These are phyloP conservation scores for Eudorina sp. DNA, from an alignment of 139 green algal species.

Conservation along the genomic window DNA sequence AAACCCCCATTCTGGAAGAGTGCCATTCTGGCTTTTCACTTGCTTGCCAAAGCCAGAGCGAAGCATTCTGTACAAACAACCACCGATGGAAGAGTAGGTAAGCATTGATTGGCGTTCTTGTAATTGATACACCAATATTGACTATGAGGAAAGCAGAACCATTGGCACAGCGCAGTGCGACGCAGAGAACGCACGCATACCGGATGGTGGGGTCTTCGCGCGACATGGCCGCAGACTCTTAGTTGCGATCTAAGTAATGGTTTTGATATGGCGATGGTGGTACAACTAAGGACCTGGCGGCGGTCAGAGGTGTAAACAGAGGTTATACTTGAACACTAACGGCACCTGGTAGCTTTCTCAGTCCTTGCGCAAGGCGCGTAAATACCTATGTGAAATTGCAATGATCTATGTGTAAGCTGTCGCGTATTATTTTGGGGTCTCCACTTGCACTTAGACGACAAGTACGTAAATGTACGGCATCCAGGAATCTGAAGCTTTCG, in stretches of 20 bases:
- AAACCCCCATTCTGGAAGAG: constrained; percentile 52
- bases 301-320: neutral
- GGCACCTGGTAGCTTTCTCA: neutral
- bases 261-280: neutral
- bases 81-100: neutral
- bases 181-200: too few species aligned
- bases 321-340: neutral
- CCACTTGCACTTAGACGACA: constrained; percentile 21
- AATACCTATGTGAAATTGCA: neutral
- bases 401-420: neutral
- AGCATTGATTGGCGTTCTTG: neutral
- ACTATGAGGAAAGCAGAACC: too few species aligned
- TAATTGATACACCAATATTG: too few species aligned
- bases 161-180: too few species aligned
- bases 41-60: constrained; percentile 55
- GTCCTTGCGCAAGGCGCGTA: neutral
- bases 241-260: neutral
- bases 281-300: neutral
- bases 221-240: neutral
- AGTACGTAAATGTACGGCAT: too few species aligned
- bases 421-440: neutral
- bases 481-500: too few species aligned
- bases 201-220: constrained; percentile 25
- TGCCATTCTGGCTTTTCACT: constrained; percentile 49
- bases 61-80: constrained; percentile 30